Base-by-base conservation (phyloP, 208 protist genomes). In the Acanthamoeba divionensis region DNA sequence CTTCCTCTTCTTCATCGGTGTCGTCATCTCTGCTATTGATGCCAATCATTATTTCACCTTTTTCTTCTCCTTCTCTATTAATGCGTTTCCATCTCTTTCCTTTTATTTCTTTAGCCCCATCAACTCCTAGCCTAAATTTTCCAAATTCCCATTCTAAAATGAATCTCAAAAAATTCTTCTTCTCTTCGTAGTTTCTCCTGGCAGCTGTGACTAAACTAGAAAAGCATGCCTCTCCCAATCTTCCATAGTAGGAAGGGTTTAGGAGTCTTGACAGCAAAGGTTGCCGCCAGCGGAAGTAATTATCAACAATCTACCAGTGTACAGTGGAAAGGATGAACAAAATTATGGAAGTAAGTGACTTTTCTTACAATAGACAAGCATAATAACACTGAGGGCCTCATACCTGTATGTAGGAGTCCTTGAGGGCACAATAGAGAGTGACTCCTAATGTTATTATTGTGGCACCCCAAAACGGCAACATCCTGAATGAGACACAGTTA, bases 101-200 rank as follows among this genome's bases (percentile, higher is more conserved):
- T n/a, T n/a, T n/a, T n/a, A n/a, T n/a, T n/a, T n/a, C n/a, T n/a
- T n/a, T n/a, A n/a, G n/a, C n/a, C n/a, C n/a, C n/a, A n/a, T n/a
- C n/a, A n/a, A n/a, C 38, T 0, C 71, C 71, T 12, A 82, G 2
- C 6, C 71, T n/a, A 29, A 26, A 44, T 33, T 82, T 82, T 1
- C 71, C 71, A 15, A 82, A 82, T 33, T 82, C 71, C 71, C 71
- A 82, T 36, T 82, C 71, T 44, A 82, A 50, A 13, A 82, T 18
- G 71, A 82, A 82, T 26, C 47, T 44, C 0, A 82, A 10, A 3
- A 82, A 33, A 50, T 82, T 82, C 71, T 82, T 82, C 71, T 82
- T 82, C 15, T 82, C 71, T 2, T 82, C 45, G 36, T 21, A n/a
- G 26, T 44, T 82, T 50, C 60, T 82, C 71, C 60, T 82, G 45